phyloP scores from a whole-genome alignment of 2,329 filamentous ascomycete genomes.

The Bertia moriformis region DNA sequence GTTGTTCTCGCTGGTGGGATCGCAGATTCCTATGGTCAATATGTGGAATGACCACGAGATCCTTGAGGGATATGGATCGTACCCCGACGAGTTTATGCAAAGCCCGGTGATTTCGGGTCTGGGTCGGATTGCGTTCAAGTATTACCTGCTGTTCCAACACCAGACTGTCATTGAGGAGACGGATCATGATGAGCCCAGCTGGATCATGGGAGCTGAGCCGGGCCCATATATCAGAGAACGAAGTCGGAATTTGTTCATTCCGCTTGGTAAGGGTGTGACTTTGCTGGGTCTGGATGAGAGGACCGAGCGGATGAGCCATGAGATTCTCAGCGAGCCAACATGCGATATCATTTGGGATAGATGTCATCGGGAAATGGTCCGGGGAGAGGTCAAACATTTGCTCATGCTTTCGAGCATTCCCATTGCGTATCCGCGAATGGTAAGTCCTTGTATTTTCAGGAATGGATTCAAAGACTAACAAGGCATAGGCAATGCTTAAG shows the following conservation, averaged over 20 bases:
- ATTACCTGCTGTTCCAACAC: conserved; percentile 97
- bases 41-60: conserved; percentile 94
- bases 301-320: conserved; percentile 65
- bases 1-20: conserved; percentile 78
- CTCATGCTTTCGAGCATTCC: conserved; percentile 77
- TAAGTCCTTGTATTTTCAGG: conserved; percentile 14
- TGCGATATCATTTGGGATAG: conserved; percentile 80
- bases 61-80: conserved; percentile 84
- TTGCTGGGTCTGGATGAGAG: conserved; percentile 82
- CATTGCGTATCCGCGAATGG: conserved; percentile 65
- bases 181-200: conserved; percentile 73
- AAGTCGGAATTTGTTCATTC: conserved; percentile 76
- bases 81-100: conserved; percentile 80
- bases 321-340: conserved; percentile 66
- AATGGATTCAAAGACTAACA: background rate
- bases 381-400: conserved; percentile 76
- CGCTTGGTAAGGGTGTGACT: conserved; percentile 62
- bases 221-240: conserved; percentile 83
- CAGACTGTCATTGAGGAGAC: conserved; percentile 75
- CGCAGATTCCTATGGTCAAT: conserved; percentile 96
- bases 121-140: conserved; percentile 88
- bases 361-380: conserved; percentile 66
- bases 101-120: conserved; percentile 80
- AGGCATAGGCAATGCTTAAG: conserved; percentile 8
- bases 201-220: conserved; percentile 65